phyloP scores from a whole-genome alignment of 768 basidiomycete species.

The Collybia nuda region DNA sequence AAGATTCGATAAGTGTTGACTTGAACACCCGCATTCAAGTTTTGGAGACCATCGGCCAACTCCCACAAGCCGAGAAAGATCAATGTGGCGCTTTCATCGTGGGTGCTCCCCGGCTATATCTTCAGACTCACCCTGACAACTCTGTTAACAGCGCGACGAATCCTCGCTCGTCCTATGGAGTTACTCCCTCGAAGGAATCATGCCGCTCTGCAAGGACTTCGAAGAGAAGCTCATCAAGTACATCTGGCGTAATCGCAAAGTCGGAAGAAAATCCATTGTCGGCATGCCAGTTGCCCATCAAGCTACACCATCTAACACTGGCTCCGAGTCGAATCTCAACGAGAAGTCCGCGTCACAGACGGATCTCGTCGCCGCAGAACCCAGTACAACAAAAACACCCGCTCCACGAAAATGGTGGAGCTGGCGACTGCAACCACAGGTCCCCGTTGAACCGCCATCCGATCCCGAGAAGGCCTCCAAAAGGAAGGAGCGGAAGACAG shows the following conservation, averaged over 20 bases:
- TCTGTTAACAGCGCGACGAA: constrained; percentile 56
- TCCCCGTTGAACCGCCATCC: constrained; percentile 7
- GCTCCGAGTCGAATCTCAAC: constrained; percentile 28
- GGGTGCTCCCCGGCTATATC: constrained; percentile 14
- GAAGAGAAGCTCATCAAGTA: constrained; percentile 79
- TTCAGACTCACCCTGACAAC: neutral
- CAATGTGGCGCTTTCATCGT: constrained; percentile 84
- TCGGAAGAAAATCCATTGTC: constrained; percentile 16
- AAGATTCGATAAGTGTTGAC: constrained; percentile 67
- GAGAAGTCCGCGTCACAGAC: constrained; percentile 29
- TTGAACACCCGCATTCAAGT: constrained; percentile 84
- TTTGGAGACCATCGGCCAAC: constrained; percentile 60
- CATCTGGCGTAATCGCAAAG: constrained; percentile 62
- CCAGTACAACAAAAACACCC: constrained; percentile 4
- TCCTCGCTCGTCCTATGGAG: constrained; percentile 82
- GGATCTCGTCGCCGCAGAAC: constrained; percentile 17
- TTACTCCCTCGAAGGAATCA: constrained; percentile 66
- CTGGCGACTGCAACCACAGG: constrained; percentile 42
- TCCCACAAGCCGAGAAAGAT: constrained; percentile 83
- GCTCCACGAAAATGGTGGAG: constrained; percentile 36
- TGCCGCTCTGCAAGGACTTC: constrained; percentile 70
- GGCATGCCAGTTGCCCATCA: constrained; percentile 11
- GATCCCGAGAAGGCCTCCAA: constrained; percentile 40
- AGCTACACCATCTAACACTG: constrained; percentile 11
- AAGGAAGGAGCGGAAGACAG: constrained; percentile 40